phyloP scores from a whole-genome alignment of 768 basidiomycete species.

The Leccinum boreale region DNA sequence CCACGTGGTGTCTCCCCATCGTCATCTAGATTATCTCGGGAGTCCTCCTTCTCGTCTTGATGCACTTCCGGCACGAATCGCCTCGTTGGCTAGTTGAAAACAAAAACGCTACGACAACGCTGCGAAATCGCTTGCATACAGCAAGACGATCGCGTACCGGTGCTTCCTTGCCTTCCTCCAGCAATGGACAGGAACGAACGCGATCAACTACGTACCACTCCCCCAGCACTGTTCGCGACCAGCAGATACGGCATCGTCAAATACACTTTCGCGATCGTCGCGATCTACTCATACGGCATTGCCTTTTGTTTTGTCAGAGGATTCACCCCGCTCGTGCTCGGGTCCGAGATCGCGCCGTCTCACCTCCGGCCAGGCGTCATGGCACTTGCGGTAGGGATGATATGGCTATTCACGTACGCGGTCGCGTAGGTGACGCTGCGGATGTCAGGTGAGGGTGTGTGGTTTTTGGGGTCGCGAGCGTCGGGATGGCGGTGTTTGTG shows the following conservation, averaged over 20 bases:
- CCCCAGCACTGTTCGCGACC: conserved; percentile 34
- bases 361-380: conserved; percentile 33
- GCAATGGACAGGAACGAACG: conserved; percentile 40
- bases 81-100: conserved; percentile 40
- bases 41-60: conserved; percentile 27
- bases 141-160: conserved; percentile 22
- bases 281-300: conserved; percentile 35
- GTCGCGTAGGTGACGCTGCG: conserved; percentile 36
- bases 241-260: conserved; percentile 44
- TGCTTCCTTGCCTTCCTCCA: conserved; percentile 34
- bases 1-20: conserved; percentile 34
- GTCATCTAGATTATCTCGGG: conserved; percentile 38
- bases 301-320: conserved; percentile 32
- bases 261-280: conserved; percentile 29
- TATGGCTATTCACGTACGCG: conserved; percentile 36
- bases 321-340: conserved; percentile 32
- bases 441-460: conserved; percentile 30
- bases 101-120: conserved; percentile 16
- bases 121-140: conserved; percentile 26
- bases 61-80: conserved; percentile 39
- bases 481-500: conserved; percentile 32
- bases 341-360: conserved; percentile 34
- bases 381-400: conserved; percentile 29
- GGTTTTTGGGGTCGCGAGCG: conserved; percentile 29
- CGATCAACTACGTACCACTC: conserved; percentile 35